A percentile compares a stretch with the other conserved stretches of the same genome.
Conservation (phyloP, 2,329 filamentous ascomycete genomes). For the Botrytis galanthina region DNA sequence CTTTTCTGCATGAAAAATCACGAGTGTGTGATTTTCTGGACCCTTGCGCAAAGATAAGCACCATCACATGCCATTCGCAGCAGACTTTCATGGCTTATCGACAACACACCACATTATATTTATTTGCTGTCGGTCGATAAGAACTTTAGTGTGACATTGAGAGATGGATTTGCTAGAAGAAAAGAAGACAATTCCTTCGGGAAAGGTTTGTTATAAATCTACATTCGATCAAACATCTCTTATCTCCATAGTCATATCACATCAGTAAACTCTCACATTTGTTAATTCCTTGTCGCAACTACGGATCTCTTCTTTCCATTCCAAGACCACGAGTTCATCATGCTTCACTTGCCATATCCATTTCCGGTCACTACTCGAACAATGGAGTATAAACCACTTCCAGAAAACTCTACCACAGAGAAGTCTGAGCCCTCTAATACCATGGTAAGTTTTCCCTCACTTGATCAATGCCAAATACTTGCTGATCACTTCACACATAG, state of each 20-base stretch:
- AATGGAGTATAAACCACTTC: conserved; percentile 16
- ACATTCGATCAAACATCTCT: not conserved
- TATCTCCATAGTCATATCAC: not conserved
- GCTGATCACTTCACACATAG: not conserved
- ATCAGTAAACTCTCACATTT: not conserved
- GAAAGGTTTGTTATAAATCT: not conserved
- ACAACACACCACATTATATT: conserved; percentile 1
- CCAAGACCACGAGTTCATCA: not conserved
- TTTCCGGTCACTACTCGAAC: not conserved
- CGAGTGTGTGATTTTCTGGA: conserved; percentile 11
- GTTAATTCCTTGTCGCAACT: not conserved
- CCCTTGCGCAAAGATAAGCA: conserved; percentile 20
- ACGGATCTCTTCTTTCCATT: not conserved
- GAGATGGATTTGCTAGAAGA: not conserved
- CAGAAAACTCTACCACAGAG: conserved; percentile 6
- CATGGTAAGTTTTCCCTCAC: not conserved
- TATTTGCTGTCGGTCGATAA: conserved; percentile 1
- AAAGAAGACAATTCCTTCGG: not conserved
- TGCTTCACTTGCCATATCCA: conserved; percentile 11
- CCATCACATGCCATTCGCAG: conserved; percentile 20
- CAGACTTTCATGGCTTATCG: conserved; percentile 19
- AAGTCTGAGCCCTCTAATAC: conserved; percentile 3
- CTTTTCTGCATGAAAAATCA: conserved; percentile 7
- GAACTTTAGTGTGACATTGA: not conserved
- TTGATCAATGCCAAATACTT: not conserved